Percentiles rank a stretch among this genome's conserved stretches.
Evolutionary conservation across 371 early-diverging fungal genomes (phyloP).

Genomic region (Catenaria anguillulae): DNA sequence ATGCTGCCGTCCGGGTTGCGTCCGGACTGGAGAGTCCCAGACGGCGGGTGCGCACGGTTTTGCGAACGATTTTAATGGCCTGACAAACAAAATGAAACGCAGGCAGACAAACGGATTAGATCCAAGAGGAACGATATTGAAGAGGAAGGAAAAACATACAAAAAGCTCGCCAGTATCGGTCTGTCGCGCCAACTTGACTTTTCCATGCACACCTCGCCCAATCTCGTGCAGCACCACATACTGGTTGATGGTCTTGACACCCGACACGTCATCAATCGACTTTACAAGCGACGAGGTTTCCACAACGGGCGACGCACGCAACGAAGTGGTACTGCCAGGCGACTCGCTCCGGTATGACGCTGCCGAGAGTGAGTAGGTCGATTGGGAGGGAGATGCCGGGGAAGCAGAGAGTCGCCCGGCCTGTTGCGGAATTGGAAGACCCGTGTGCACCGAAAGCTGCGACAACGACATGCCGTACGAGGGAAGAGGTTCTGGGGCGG

Average conservation of each 20-base stretch:
- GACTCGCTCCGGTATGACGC: not conserved
- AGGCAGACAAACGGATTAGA: not conserved
- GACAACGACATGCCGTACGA: too few species aligned
- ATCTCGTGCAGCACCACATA: constrained; percentile 79
- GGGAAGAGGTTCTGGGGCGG: too few species aligned
- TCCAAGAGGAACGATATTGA: not conserved
- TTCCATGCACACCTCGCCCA: constrained; percentile 92
- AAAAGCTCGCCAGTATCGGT: constrained; percentile 54
- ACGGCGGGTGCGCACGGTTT: constrained; percentile 47
- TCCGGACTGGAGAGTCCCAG: constrained; percentile 34
- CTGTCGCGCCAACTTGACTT: constrained; percentile 79
- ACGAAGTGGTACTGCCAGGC: not conserved
- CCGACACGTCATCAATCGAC: constrained; percentile 64
- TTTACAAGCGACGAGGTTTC: constrained; percentile 63
- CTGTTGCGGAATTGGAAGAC: too few species aligned
- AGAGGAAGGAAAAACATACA: constrained; percentile 26
- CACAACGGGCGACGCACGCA: constrained; percentile 21
- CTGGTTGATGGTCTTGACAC: constrained; percentile 83
- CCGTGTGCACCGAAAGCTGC: too few species aligned
- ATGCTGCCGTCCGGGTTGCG: too few species aligned
- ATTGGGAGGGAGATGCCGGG: too few species aligned
- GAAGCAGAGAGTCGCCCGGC: too few species aligned
- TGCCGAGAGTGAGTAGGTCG: too few species aligned
- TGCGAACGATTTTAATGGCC: constrained; percentile 78
- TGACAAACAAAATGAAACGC: too few species aligned